Base-by-base conservation (phyloP, 768 basidiomycete genomes). In the Austroboletus eburneus region DNA sequence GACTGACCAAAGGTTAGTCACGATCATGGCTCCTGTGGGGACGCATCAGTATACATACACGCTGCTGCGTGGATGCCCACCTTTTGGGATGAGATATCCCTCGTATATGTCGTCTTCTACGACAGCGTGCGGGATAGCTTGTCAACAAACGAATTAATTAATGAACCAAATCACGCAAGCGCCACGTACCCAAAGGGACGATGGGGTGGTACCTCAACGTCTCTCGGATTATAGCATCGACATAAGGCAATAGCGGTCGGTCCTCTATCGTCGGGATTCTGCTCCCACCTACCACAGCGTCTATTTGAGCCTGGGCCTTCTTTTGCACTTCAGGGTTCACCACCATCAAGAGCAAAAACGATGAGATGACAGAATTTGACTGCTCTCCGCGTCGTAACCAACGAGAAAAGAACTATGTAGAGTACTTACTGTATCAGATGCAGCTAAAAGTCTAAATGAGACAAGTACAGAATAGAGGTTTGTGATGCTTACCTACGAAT, bases 71-170 rank as follows among this genome's bases (percentile, higher is more conserved):
- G 10, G 6, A 12, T 21, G 41, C 27, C 18, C 20, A 61, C 58
- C 58, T 49, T 71, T 70, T 4, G 81, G 81, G 39, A 83, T 83
- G 8, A 71, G 59, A 45, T 74, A 76, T n/a, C 73, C 71, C 25
- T 65, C 61, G 48, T 74, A 77, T 6, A 67, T 44, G 25, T 77
- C 76, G 27, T 75, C 73, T 20, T 69, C 49, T 1, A 71, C 70
- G 7, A 57, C 43, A 18, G 55, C 43, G 48, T 67, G 70, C 8
- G 69, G 61, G 10, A 68, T 32, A 0, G 61, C 68, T 61, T 21
- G 23, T 27, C 1, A 30, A 42, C 8, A 5, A 4, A 17, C 6
- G n/a, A 36, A 29, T 42, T 5, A 25, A 9, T 9, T 10, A 5
- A 22, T 12, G 18, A 30, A 35, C 7, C 9, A 10, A 17, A 17